Percentiles rank a stretch among this genome's conserved stretches.
Conservation (phyloP, 495 filamentous ascomycete species). For the Daldinia concentrica region DNA sequence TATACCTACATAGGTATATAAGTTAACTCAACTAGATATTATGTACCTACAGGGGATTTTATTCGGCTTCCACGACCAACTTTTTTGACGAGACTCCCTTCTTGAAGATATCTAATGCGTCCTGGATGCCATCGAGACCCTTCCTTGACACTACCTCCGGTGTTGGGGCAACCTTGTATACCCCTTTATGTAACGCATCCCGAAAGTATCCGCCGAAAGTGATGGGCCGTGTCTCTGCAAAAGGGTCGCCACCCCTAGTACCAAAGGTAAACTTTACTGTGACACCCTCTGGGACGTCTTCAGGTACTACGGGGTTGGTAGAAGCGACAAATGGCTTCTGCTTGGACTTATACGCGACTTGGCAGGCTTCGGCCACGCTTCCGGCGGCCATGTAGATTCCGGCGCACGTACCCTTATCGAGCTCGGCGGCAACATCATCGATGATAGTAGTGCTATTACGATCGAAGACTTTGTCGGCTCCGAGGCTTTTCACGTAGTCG, state of each 20-base stretch:
- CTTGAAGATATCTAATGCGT: background rate
- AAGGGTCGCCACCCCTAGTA: background rate
- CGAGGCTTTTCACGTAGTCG: conserved; percentile 59
- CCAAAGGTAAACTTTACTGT: background rate
- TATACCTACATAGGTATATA: no score
- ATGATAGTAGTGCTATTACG: conserved; percentile 53
- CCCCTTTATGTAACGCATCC: conserved; percentile 8
- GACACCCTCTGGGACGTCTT: conserved; percentile 9
- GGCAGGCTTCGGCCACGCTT: conserved; percentile 19
- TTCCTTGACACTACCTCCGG: background rate
- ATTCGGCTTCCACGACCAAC: background rate
- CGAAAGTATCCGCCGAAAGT: conserved; percentile 23
- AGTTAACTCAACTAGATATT: no score
- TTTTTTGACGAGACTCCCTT: background rate
- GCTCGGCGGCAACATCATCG: conserved; percentile 42
- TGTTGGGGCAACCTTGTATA: conserved; percentile 2
- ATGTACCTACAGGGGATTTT: background rate
- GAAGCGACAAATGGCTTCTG: conserved; percentile 30
- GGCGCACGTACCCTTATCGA: conserved; percentile 36
- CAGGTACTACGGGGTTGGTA: conserved; percentile 15
- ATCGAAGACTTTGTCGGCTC: conserved; percentile 61
- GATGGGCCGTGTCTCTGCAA: conserved; percentile 9
- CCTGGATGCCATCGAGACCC: background rate
- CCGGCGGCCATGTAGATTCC: conserved; percentile 8
- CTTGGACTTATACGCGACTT: conserved; percentile 36